These are phyloP conservation scores for Oryza australiensis DNA, from an alignment of 176 grass and related monocot species.

Conservation along the genomic window DNA sequence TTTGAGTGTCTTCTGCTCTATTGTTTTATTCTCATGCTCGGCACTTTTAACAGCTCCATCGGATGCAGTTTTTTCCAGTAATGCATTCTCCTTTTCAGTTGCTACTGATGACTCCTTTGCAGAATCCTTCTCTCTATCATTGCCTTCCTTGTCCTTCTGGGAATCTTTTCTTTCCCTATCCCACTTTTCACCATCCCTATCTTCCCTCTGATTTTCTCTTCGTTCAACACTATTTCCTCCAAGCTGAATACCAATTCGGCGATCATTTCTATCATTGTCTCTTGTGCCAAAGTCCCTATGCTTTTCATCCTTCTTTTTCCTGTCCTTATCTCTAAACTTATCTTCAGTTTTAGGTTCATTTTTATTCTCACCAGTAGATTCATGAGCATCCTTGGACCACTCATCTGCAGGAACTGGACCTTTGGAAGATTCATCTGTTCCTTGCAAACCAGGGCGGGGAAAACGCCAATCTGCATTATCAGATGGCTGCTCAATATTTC, in stretches of 20 bases:
- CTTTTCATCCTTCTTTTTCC: conserved; percentile 67
- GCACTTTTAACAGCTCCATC: conserved; percentile 50
- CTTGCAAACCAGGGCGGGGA: conserved; percentile 44
- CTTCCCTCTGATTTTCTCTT: conserved; percentile 72
- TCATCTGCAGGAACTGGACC: conserved; percentile 37
- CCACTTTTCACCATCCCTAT: conserved; percentile 70
- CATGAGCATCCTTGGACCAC: conserved; percentile 47
- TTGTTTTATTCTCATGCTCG: conserved; percentile 55
- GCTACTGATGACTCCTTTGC: conserved; percentile 46
- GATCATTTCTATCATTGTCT: conserved; percentile 66
- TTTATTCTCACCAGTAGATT: conserved; percentile 66
- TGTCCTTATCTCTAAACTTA: conserved; percentile 66
- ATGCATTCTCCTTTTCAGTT: conserved; percentile 51
- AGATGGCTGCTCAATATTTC: conserved; percentile 39
- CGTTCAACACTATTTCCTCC: conserved; percentile 45
- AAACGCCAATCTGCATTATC: conserved; percentile 58
- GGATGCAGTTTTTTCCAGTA: conserved; percentile 50
- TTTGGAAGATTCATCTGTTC: conserved; percentile 54
- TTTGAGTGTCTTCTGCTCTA: conserved; percentile 57
- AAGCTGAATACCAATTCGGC: conserved; percentile 43
- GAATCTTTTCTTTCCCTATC: conserved; percentile 65
- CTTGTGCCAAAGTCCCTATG: conserved; percentile 55
- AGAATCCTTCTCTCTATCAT: conserved; percentile 67
- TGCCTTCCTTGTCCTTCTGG: conserved; percentile 59
- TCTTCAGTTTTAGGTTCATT: conserved; percentile 63